Percentiles rank a stretch among this genome's conserved stretches.
Conservation (phyloP, 257 asterid genomes). For the Solanum chilense region DNA sequence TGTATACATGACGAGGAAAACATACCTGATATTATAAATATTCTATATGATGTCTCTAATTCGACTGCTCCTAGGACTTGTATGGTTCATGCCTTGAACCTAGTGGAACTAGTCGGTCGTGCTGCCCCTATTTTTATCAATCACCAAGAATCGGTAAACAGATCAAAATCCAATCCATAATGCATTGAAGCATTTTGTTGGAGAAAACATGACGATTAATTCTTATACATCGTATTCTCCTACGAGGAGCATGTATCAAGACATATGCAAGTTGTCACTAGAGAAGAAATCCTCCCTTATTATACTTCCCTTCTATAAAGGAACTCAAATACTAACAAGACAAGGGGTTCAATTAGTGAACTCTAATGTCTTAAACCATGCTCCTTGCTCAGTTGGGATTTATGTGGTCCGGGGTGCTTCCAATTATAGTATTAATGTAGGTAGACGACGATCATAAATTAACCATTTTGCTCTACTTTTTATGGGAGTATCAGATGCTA, state of each 20-base stretch:
- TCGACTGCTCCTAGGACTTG: conserved; percentile 36
- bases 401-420: conserved; percentile 25
- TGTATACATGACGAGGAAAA: conserved; percentile 41
- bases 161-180: conserved; percentile 24
- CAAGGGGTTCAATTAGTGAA: conserved; percentile 18
- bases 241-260: conserved; percentile 55
- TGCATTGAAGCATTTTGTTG: conserved; percentile 37
- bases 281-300: conserved; percentile 43
- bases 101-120: conserved; percentile 49
- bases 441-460: background rate
- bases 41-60: conserved; percentile 40
- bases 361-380: conserved; percentile 35
- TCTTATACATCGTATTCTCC: conserved; percentile 43
- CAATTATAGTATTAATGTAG: background rate
- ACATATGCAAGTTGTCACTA: conserved; percentile 65
- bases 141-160: conserved; percentile 15
- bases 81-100: conserved; percentile 40
- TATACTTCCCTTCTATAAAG: conserved; percentile 31
- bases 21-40: conserved; percentile 28
- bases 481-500: conserved; percentile 72
- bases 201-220: conserved; percentile 18
- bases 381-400: conserved; percentile 80
- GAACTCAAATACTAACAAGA: background rate
- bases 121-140: conserved; percentile 53
- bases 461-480: conserved; percentile 43